phyloP scores from a whole-genome alignment of 2,329 filamentous ascomycete species.

The Phaeosphaeria sp. region DNA sequence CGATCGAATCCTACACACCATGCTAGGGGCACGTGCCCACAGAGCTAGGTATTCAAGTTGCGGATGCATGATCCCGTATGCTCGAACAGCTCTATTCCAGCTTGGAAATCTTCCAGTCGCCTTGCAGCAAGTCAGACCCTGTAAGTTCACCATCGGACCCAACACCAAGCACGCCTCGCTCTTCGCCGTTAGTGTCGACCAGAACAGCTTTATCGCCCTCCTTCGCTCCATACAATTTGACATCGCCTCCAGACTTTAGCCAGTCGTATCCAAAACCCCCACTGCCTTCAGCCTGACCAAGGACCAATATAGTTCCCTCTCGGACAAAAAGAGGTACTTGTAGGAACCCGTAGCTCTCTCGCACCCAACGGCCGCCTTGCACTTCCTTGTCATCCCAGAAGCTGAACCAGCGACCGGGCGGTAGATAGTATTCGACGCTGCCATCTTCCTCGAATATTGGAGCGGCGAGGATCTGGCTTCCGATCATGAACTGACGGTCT shows the following conservation, averaged over 20 bases:
- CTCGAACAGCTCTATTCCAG: constrained; percentile 21
- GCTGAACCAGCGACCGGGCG: constrained; percentile 58
- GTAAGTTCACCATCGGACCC: constrained; percentile 35
- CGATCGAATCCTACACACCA: no score
- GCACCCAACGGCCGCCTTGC: constrained; percentile 54
- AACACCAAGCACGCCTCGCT: constrained; percentile 39
- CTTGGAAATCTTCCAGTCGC: constrained; percentile 45
- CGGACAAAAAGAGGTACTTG: constrained; percentile 51
- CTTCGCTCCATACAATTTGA: constrained; percentile 47
- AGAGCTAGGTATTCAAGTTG: neutral
- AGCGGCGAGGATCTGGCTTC: constrained; percentile 67
- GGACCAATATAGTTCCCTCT: constrained; percentile 48
- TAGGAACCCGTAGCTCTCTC: constrained; percentile 49
- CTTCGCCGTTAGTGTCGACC: constrained; percentile 42
- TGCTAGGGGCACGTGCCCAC: no score
- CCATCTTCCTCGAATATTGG: constrained; percentile 69
- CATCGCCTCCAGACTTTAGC: constrained; percentile 46
- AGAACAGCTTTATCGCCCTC: constrained; percentile 43
- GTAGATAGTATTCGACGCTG: constrained; percentile 71
- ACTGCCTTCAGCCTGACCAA: constrained; percentile 48
- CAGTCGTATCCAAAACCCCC: constrained; percentile 51
- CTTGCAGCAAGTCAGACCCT: constrained; percentile 36
- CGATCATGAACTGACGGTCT: constrained; percentile 78
- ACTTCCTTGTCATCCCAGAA: constrained; percentile 54
- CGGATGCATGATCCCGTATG: neutral